Evolutionary conservation across 2,329 filamentous ascomycete genomes (phyloP), one percentile per base, ranked within the genome.

Genomic region (Penicillium sp.): DNA sequence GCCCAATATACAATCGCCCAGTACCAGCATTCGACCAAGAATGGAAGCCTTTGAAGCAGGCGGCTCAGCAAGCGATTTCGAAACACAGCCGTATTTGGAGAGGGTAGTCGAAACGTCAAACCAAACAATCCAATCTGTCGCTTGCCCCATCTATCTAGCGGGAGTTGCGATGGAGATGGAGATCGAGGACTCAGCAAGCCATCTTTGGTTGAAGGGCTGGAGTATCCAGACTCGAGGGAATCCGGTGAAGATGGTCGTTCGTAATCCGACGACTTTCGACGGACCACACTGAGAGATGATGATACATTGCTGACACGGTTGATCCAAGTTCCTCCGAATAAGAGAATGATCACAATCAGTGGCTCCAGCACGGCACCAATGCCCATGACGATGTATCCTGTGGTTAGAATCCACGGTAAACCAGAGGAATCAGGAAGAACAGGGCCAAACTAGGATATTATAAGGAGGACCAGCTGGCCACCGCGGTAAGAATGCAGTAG

Each of bases 1-100:
- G 85, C 82, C 81, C 82, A 86, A 66, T 86, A 86, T 34, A 86
- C 80, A 45, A 85, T 65, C 2, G 79, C 77, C 82, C 82, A 86
- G 52, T 86, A 86, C 81, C 82, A 86, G 27, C 76, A 80, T 61
- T 87, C 84, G 1, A 80, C 79, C 17, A 86, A 60, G 56, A 87
- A 87, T 0, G 84, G 83, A 48, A 84, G 77, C 54, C 76, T 80
- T 40, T 71, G 71, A 10, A 86, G 70, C 23, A 86, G 50, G 3
- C 81, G 71, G 56, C 79, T 83, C 34, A 84, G 66, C 9, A 81
- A 62, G 31, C 76, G 73, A 44, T 76, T 71, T 46, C 73, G 70
- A 53, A 80, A 82, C 5, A 75, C 65, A 26, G 66, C 65, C 1
- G 79, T 82, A 57, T 84, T 80, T 2, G 80, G 80, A 12, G 76